phyloP scores from a whole-genome alignment of 1,284 basidiomycete genomes.

The Microstroma glucosiphilum region DNA sequence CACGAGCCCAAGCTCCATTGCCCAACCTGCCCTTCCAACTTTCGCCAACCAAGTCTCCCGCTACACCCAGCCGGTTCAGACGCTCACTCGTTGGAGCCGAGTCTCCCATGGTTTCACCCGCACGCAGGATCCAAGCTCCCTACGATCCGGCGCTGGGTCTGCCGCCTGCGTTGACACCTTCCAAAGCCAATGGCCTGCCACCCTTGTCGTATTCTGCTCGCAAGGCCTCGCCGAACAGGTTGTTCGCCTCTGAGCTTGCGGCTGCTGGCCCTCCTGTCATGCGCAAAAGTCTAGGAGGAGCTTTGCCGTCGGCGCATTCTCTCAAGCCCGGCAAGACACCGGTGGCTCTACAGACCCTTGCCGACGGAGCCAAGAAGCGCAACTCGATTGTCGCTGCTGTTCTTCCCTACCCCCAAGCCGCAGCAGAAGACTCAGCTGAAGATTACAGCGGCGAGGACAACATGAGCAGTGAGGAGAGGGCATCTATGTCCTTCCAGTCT shows the following conservation, averaged over 20 bases:
- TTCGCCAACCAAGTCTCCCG: constrained; percentile 13
- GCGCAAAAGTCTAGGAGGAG: constrained; percentile 1
- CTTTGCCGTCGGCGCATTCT: constrained; percentile 6
- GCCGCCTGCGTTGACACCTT: background rate
- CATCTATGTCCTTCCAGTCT: background rate
- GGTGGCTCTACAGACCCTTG: constrained; percentile 17
- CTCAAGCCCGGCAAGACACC: constrained; percentile 10
- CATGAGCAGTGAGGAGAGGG: background rate
- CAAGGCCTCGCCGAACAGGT: constrained; percentile 1
- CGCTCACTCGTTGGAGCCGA: constrained; percentile 37
- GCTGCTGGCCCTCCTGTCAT: too few relatives aligned
- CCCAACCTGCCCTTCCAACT: too few relatives aligned
- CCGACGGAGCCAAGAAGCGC: constrained; percentile 21
- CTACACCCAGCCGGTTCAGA: constrained; percentile 24
- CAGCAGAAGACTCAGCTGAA: background rate
- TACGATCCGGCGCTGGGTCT: background rate
- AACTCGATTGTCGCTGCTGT: constrained; percentile 25
- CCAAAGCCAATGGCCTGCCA: background rate
- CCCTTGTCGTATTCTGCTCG: constrained; percentile 14
- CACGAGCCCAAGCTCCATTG: background rate
- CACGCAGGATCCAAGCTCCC: constrained; percentile 19
- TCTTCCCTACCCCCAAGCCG: constrained; percentile 19
- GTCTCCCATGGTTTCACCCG: constrained; percentile 32
- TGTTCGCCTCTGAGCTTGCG: too few relatives aligned
- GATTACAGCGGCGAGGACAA: background rate